Conservation (phyloP, 768 basidiomycete species). For the Leccinellum albellum region DNA sequence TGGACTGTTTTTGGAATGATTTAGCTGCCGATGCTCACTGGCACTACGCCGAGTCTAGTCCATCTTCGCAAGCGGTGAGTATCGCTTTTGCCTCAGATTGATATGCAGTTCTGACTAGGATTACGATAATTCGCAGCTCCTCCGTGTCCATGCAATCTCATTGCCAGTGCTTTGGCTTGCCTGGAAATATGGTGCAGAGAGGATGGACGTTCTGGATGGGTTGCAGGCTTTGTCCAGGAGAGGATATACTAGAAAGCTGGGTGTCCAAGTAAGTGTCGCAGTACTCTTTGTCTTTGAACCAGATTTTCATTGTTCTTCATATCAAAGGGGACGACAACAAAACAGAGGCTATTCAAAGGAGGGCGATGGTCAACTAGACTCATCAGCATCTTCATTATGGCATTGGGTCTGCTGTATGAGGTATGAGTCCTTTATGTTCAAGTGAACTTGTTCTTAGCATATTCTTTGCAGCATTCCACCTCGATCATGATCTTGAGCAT, state of each 20-base stretch:
- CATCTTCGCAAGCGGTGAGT: constrained; percentile 50
- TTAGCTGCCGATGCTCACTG: constrained; percentile 65
- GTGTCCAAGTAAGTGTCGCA: constrained; percentile 46
- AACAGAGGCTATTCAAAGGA: constrained; percentile 25
- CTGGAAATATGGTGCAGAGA: constrained; percentile 73
- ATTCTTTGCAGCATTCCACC: constrained; percentile 70
- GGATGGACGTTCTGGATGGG: constrained; percentile 70
- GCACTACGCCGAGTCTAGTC: constrained; percentile 50
- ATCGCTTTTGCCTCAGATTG: not conserved
- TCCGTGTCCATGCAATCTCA: constrained; percentile 14
- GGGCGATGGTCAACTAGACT: constrained; percentile 59
- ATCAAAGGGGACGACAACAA: constrained; percentile 22
- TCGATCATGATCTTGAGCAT: constrained; percentile 99
- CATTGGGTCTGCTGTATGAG: constrained; percentile 94
- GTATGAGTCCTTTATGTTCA: constrained; percentile 37
- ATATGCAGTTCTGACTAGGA: not conserved
- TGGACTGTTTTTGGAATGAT: constrained; percentile 65
- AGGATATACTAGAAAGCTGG: constrained; percentile 44
- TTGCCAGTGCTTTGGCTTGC: constrained; percentile 65
- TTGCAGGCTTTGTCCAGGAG: constrained; percentile 29
- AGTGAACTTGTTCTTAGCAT: not conserved
- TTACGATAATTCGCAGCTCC: constrained; percentile 20
- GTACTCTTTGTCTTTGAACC: not conserved
- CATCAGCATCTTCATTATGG: constrained; percentile 99
- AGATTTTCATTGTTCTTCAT: constrained; percentile 48